Base-by-base conservation (phyloP, 2,329 filamentous ascomycete genomes). In the Penicillium sp. region DNA sequence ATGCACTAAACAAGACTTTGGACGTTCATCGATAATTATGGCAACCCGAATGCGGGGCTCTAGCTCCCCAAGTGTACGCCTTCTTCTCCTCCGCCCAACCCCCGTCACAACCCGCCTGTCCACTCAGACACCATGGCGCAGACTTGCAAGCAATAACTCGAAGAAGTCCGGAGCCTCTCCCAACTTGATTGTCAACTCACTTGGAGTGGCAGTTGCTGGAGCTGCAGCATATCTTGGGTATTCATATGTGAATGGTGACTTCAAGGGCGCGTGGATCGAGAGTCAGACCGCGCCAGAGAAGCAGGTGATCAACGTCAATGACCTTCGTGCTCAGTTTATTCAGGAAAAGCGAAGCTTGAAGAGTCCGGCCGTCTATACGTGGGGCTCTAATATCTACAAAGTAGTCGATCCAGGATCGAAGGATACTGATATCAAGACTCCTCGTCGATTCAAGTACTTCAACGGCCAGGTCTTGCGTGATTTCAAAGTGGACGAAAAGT, bases 281-380 rank as follows among this genome's bases (percentile, higher is more conserved):
- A 63, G 55, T 22, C 59, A 68, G 28, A 55, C 57, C 25, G 64
- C 64, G 14, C 38, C 52, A 33, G 71, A 67, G 46, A 65, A 68
- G 25, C 60, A 70, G 56, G 58, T 65, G 13, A 61, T 68, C 22
- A 57, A 71, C 8, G 61, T 66, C 59, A 90, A 93, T 58, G 78
- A 90, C 59, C 87, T 96, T 68, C 94, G 90, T 72, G 91, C 90
- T 11, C 92, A 96, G 74, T 92, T 96, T 78, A 79, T 92, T 6
- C 94, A 97, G 79, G 90, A 97, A 60, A 92, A 91, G 79, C 87
- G 86, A 72, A 96, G 91, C 76, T 85, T 87, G 82, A 86, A 87
- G 76, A 88, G 91, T 62, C 94, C 95, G 0, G 95, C 93, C 1
- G 90, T 98, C 0, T 98, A 96, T 77, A 87, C 90, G 5, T 99